Evolutionary conservation across 108 stramenopile genomes (phyloP).

Genomic region (Schizochytrium sp.): DNA sequence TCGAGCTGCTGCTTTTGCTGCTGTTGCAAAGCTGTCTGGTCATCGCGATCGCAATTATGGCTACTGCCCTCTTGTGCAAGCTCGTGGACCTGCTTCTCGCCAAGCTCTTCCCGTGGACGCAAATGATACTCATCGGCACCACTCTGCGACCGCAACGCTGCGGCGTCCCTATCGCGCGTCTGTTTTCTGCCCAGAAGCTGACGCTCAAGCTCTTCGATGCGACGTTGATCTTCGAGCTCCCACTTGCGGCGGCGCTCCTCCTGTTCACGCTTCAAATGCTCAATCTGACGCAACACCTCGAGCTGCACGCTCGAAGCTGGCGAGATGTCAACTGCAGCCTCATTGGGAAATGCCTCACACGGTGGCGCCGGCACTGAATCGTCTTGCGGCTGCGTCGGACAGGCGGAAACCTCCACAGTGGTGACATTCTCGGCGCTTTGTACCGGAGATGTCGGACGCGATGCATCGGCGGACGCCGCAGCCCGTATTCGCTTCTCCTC

Average conservation of each 20-base stretch:
- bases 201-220: neutral
- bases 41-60: too few relatives aligned
- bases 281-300: neutral
- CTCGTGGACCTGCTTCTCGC: neutral
- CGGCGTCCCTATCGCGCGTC: neutral
- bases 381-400: too few relatives aligned
- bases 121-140: neutral
- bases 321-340: too few relatives aligned
- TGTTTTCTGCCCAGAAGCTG: neutral
- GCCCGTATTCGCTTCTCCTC: neutral
- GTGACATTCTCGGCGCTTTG: too few relatives aligned
- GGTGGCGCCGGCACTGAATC: too few relatives aligned
- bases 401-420: too few relatives aligned
- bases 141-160: neutral
- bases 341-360: too few relatives aligned
- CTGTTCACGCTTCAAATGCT: neutral
- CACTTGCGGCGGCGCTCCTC: neutral
- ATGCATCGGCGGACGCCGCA: too few relatives aligned
- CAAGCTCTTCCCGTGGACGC: neutral
- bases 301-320: neutral
- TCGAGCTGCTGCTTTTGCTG: too few relatives aligned
- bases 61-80: too few relatives aligned
- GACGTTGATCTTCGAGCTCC: neutral
- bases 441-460: too few relatives aligned
- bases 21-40: too few relatives aligned